phyloP scores from a whole-genome alignment of 768 basidiomycete species.

The Kondoa subrosea region DNA sequence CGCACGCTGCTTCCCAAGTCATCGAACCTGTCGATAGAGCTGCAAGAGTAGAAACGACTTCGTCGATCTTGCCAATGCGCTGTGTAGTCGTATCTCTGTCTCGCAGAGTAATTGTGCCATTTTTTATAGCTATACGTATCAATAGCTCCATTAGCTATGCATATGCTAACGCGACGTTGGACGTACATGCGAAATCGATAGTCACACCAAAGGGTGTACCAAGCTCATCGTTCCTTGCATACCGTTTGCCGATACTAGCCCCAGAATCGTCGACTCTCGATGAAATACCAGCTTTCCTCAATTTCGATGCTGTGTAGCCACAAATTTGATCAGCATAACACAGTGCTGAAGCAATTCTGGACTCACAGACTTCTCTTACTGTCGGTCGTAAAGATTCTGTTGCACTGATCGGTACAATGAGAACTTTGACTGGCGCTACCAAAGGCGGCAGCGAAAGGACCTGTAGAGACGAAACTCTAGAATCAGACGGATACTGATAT shows the following conservation, averaged over 20 bases:
- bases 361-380: conserved; percentile 78
- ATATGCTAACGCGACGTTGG: conserved; percentile 3
- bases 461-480: conserved; percentile 34
- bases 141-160: background rate
- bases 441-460: conserved; percentile 76
- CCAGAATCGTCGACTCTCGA: conserved; percentile 91
- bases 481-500: conserved; percentile 18
- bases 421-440: conserved; percentile 88
- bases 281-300: conserved; percentile 75
- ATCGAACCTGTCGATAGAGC: conserved; percentile 59
- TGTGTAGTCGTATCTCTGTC: conserved; percentile 92
- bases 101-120: conserved; percentile 81
- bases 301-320: conserved; percentile 48
- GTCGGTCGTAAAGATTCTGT: conserved; percentile 69
- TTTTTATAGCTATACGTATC: conserved; percentile 52
- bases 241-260: conserved; percentile 86
- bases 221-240: conserved; percentile 92
- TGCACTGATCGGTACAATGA: conserved; percentile 84
- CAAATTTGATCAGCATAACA: background rate
- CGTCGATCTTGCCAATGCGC: conserved; percentile 73
- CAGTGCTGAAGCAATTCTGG: background rate
- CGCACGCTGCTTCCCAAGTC: conserved; percentile 60
- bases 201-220: conserved; percentile 95
- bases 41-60: conserved; percentile 62
- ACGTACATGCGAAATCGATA: conserved; percentile 77